Evolutionary conservation across 2,329 filamentous ascomycete species (phyloP).

Genomic region (Pyricularia sp.): DNA sequence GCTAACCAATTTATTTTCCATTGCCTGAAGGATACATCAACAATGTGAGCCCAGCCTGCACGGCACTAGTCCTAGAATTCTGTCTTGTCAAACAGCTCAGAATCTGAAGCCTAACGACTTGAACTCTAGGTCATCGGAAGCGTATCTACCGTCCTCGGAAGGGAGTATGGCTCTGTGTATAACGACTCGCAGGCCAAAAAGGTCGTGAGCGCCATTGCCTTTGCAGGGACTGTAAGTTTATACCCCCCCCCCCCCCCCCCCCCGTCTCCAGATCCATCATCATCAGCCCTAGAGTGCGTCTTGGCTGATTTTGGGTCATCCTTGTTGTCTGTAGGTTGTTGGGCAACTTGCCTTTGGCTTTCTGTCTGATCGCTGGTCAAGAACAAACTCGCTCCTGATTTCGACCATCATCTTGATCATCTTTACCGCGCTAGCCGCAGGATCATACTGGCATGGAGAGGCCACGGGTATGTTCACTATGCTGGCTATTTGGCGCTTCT

Average conservation of each 20-base stretch:
- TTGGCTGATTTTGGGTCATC: slow-evolving; percentile 4
- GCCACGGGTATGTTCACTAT: slow-evolving; percentile 62
- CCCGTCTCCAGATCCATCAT: no score
- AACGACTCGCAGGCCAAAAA: slow-evolving; percentile 56
- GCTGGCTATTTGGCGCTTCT: slow-evolving; percentile 76
- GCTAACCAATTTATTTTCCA: neutral
- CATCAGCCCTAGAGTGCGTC: slow-evolving; percentile 8
- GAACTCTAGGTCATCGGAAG: slow-evolving; percentile 66
- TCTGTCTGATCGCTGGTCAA: slow-evolving; percentile 73
- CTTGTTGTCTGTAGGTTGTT: slow-evolving; percentile 37
- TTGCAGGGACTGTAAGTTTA: slow-evolving; percentile 55
- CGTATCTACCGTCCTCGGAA: slow-evolving; percentile 66
- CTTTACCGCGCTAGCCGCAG: slow-evolving; percentile 72
- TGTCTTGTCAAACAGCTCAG: neutral
- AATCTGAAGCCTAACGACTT: neutral
- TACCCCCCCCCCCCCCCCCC: no score
- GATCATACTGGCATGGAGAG: slow-evolving; percentile 65
- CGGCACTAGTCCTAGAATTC: slow-evolving; percentile 1
- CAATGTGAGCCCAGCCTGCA: slow-evolving; percentile 44
- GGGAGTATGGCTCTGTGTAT: slow-evolving; percentile 64
- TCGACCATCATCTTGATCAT: slow-evolving; percentile 78
- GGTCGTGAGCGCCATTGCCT: slow-evolving; percentile 75
- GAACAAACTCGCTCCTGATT: slow-evolving; percentile 70
- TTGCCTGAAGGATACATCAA: slow-evolving; percentile 63
- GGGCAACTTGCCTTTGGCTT: slow-evolving; percentile 77